Evolutionary conservation across 305 asterid genomes (phyloP), one percentile per base, ranked within the genome.

Genomic region (Caryopteris hybrid): DNA sequence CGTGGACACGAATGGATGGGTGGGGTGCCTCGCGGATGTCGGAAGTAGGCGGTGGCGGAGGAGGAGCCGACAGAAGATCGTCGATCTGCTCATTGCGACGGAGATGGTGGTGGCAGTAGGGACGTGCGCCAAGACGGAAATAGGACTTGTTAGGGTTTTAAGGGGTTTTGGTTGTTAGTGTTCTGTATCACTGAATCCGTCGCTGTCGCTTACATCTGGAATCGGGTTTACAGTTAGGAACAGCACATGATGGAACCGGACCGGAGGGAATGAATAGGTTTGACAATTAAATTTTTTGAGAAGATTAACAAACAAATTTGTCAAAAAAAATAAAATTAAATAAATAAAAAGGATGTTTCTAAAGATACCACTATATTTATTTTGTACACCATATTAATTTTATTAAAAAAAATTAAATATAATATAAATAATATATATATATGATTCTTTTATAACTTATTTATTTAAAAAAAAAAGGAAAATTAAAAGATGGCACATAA

Each of bases 11-110:
- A 39, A 61, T 48, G 69, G 69, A 74, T 50, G 65, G 11, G 53
- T 3, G 20, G 68, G 43, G 42, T 39, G 17, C 11, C 59, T 72
- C 0, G 61, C 27, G 18, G 57, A 56, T 13, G 75, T 13, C 8
- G 66, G 25, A 14, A 46, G 56, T 39, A 52, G 22, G 60, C 80
- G 80, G 54, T 58, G 59, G 29, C 73, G 84, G 69, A 69, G 65
- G 41, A 61, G 70, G 54, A 82, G 75, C 41, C 83, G 85, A 16
- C 72, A 34, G 59, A 79, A 57, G 43, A 56, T 36, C 0, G 78
- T 46, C 39, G 75, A 64, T 69, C 52, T 69, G 73, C 76, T 71
- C 84, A 76, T 82, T 63, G 68, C 53, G 58, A 55, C 72, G 61
- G 75, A 46, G 69, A 51, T 33, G 74, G 50, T 45, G 55, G 39